phyloP scores from a whole-genome alignment of 2,329 filamentous ascomycete genomes.

The Hypoxylon sp. region DNA sequence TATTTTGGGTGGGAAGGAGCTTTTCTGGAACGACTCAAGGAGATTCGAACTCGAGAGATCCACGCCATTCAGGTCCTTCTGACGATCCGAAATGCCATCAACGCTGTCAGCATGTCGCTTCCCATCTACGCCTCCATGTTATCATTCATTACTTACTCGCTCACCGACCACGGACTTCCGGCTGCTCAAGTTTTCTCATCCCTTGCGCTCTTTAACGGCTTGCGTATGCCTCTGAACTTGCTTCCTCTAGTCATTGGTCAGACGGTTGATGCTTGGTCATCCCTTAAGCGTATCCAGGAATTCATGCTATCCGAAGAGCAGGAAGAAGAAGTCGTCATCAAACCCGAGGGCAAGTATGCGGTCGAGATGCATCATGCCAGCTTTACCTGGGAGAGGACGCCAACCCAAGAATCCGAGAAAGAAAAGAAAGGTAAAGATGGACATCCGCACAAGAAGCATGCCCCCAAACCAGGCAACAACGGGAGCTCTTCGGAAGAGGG shows the following conservation, averaged over 20 bases:
- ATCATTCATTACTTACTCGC: constrained; percentile 86
- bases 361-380: constrained; percentile 79
- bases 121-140: constrained; percentile 97
- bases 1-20: constrained; percentile 96
- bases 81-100: constrained; percentile 86
- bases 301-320: constrained; percentile 90
- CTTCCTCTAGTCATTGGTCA: constrained; percentile 91
- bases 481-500: constrained; percentile 59
- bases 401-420: constrained; percentile 67
- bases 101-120: constrained; percentile 85
- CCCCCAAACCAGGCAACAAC: constrained; percentile 47
- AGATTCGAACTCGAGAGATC: constrained; percentile 83
- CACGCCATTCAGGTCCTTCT: constrained; percentile 86
- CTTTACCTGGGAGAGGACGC: constrained; percentile 88
- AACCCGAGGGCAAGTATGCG: constrained; percentile 74
- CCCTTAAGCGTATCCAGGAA: constrained; percentile 86
- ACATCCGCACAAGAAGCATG: constrained; percentile 57
- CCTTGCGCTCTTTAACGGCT: constrained; percentile 90
- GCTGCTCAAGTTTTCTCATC: constrained; percentile 92
- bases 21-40: constrained; percentile 82
- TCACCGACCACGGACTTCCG: constrained; percentile 75
- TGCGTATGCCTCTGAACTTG: constrained; percentile 91
- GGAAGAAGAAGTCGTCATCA: constrained; percentile 74
- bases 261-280: constrained; percentile 89
- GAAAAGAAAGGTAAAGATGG: constrained; percentile 63